Conservation (phyloP, 345 rosid genomes). For the Luvunga scandens region DNA sequence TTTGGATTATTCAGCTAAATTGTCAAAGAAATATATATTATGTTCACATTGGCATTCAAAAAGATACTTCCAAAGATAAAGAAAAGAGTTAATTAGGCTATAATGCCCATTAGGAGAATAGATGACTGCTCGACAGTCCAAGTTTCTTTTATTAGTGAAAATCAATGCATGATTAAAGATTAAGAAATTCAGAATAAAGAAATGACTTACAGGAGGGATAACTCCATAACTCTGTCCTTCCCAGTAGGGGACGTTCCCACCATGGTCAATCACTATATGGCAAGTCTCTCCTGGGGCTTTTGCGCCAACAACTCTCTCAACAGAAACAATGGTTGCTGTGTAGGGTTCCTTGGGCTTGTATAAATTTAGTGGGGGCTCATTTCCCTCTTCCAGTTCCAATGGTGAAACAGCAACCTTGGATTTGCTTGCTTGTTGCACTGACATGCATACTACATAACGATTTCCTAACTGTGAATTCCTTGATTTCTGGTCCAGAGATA, state of each 20-base stretch:
- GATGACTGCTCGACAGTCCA: neutral
- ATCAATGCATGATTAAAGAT: neutral
- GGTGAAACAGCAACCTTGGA: conserved; percentile 81
- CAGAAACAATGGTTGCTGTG: conserved; percentile 86
- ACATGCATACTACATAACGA: conserved; percentile 60
- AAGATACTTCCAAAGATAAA: neutral
- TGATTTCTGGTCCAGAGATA: conserved; percentile 44
- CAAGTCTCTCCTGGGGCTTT: conserved; percentile 98
- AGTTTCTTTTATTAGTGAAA: neutral
- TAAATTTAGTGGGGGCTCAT: conserved; percentile 70
- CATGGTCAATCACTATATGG: conserved; percentile 92
- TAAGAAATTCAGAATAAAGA: neutral
- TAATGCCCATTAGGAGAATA: neutral
- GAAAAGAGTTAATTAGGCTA: neutral
- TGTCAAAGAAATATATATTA: neutral
- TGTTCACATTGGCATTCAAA: neutral
- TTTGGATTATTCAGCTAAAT: neutral
- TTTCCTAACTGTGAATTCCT: conserved; percentile 29
- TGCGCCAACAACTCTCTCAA: conserved; percentile 89
- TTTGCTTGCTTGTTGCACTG: conserved; percentile 76
- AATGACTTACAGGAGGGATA: conserved; percentile 87
- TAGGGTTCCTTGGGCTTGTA: conserved; percentile 91
- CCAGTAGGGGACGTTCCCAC: conserved; percentile 95
- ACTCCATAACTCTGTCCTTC: conserved; percentile 99
- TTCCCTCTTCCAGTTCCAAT: conserved; percentile 62